Evolutionary conservation across 83 land plant species (phyloP), one percentile per base, ranked within the genome.

Genomic region (Larix sibirica): DNA sequence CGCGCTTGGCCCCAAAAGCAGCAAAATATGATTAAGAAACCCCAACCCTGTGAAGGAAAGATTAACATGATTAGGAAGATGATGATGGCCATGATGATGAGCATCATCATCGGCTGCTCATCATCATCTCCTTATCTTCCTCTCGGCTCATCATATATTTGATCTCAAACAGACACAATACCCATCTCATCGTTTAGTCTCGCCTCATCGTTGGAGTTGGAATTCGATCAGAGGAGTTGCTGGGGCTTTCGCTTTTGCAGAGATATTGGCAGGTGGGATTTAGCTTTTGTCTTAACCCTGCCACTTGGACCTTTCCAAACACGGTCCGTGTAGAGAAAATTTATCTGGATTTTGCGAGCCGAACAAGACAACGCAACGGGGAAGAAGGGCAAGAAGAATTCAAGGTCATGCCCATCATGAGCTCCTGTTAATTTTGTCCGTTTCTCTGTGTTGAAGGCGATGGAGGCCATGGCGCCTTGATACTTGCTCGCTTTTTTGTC

Each of bases 381-480:
- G 79, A 13, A 24, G 79, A 13, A 24, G 24, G 58, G 31, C 13
- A 50, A 18, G 47, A 44, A 54, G 20, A 78, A 78, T 58, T 26
- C 40, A 16, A 78, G 63, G 21, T 3, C 24, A 77, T 9, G 36
- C 31, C 6, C 33, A 76, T 50, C 31, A 21, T 8, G 59, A 16
- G 59, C 3, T 23, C 4, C 7, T 77, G 21, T 21, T 78, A 56
- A 59, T 50, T 78, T 78, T 78, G 80, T 78, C 80, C 63, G 80
- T 16, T 78, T 59, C 80, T 59, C 42, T 78, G 63, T 78, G 23
- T 58, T 78, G 63, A 59, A 78, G 80, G 63, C 63, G 80, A 59
- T 78, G 80, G 80, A 56, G 54, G 80, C 80, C 80, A 58, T 78
- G 63, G 80, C 80, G 24, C 16, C 18, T 38, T 47, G 79, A 18